These are phyloP conservation scores for Solanum etuberosum DNA, from an alignment of 257 asterid genomes.

Conservation along the genomic window DNA sequence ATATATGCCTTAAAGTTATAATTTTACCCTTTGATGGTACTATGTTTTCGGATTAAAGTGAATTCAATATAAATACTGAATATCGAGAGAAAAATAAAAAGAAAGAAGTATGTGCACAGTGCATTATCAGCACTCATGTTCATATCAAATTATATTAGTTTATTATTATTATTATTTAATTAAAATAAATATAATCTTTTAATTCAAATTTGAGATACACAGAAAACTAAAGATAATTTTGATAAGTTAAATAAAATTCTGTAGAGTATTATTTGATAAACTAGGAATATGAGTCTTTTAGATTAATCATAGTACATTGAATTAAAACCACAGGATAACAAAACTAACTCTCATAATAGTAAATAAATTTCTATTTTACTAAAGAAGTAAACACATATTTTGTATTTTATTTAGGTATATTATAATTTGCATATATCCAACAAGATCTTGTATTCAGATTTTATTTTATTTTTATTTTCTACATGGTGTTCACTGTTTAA, in stretches of 20 bases:
- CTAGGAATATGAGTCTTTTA: background rate
- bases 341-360: background rate
- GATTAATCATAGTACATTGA: background rate
- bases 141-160: background rate
- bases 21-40: too few relatives aligned
- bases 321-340: background rate
- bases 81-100: fast-evolving
- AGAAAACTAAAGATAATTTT: background rate
- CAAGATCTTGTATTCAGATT: too few relatives aligned
- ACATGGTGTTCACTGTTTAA: too few relatives aligned
- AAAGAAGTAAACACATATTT: background rate
- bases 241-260: background rate
- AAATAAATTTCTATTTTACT: too few relatives aligned
- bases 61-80: too few relatives aligned
- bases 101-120: background rate
- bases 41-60: too few relatives aligned
- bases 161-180: background rate
- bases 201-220: background rate
- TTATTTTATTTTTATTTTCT: too few relatives aligned
- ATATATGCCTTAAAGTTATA: too few relatives aligned
- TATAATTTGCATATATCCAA: too few relatives aligned
- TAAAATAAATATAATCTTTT: background rate
- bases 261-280: too few relatives aligned
- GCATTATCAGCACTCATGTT: background rate
- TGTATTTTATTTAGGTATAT: background rate